phyloP scores from a whole-genome alignment of 768 basidiomycete species.

The Mycena chlorophos region DNA sequence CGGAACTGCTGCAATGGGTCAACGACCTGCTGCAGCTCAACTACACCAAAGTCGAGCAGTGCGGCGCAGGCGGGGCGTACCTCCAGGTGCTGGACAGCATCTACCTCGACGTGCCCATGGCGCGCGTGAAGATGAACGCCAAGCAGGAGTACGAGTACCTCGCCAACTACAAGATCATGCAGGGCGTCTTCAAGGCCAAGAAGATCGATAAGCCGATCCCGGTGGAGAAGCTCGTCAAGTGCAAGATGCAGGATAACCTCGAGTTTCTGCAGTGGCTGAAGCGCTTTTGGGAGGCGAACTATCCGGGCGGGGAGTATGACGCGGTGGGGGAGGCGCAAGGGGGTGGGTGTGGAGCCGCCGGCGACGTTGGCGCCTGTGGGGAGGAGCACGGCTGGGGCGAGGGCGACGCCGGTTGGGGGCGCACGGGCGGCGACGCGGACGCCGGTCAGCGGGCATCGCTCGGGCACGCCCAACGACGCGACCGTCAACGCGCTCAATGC shows the following conservation, averaged over 20 bases:
- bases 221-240: slow-evolving; percentile 92
- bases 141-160: slow-evolving; percentile 95
- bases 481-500: slow-evolving; percentile 59
- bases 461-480: slow-evolving; percentile 67
- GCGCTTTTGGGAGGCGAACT: slow-evolving; percentile 93
- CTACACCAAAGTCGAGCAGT: slow-evolving; percentile 92
- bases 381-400: not conserved
- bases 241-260: slow-evolving; percentile 99
- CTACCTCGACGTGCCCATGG: slow-evolving; percentile 90
- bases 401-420: not conserved
- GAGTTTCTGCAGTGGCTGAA: slow-evolving; percentile 98
- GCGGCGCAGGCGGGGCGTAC: slow-evolving; percentile 88
- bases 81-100: slow-evolving; percentile 95
- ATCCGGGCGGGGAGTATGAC: slow-evolving; percentile 85
- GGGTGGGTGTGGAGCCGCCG: slow-evolving; percentile 72
- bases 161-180: slow-evolving; percentile 94
- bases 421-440: slow-evolving; percentile 41
- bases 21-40: slow-evolving; percentile 90
- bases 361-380: slow-evolving; percentile 44
- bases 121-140: slow-evolving; percentile 92
- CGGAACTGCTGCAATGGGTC: slow-evolving; percentile 89
- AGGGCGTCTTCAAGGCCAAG: slow-evolving; percentile 87
- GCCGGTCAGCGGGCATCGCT: slow-evolving; percentile 67
- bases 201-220: slow-evolving; percentile 98
- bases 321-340: slow-evolving; percentile 78